Conservation (phyloP, 192 early-diverging fungal genomes). For the Coemansia sp. region DNA sequence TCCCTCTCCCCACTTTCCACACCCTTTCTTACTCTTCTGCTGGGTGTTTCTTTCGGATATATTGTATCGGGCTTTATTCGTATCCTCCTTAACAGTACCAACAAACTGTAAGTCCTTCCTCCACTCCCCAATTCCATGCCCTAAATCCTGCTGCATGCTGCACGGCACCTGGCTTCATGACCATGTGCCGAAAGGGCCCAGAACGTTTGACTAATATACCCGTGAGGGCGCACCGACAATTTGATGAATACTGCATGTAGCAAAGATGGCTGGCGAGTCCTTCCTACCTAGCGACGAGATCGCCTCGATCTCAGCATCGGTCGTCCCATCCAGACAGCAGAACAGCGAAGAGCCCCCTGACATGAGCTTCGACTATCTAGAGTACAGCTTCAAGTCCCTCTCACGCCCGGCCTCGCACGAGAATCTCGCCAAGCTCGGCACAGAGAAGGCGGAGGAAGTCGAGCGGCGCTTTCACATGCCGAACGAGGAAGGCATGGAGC, state of each 20-base stretch:
- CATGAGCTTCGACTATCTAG: conserved; percentile 58
- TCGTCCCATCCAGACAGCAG: conserved; percentile 32
- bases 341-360: conserved; percentile 29
- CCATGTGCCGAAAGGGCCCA: background rate
- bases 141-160: background rate
- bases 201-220: background rate
- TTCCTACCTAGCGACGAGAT: conserved; percentile 43
- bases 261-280: conserved; percentile 32
- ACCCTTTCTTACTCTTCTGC: background rate
- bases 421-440: conserved; percentile 28
- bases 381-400: conserved; percentile 57
- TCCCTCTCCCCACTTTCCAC: background rate
- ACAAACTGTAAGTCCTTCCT: conserved; percentile 1
- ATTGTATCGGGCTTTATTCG: background rate
- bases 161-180: background rate
- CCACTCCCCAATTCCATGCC: background rate
- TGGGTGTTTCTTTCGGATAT: background rate
- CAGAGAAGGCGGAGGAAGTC: conserved; percentile 35
- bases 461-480: conserved; percentile 60
- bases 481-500: conserved; percentile 55
- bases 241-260: conserved; percentile 8
- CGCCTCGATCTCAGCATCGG: conserved; percentile 45
- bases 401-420: conserved; percentile 48
- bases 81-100: background rate
- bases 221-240: no score